These are phyloP conservation scores for Cyathus olla DNA, from an alignment of 1,284 basidiomycete genomes.

Conservation along the genomic window DNA sequence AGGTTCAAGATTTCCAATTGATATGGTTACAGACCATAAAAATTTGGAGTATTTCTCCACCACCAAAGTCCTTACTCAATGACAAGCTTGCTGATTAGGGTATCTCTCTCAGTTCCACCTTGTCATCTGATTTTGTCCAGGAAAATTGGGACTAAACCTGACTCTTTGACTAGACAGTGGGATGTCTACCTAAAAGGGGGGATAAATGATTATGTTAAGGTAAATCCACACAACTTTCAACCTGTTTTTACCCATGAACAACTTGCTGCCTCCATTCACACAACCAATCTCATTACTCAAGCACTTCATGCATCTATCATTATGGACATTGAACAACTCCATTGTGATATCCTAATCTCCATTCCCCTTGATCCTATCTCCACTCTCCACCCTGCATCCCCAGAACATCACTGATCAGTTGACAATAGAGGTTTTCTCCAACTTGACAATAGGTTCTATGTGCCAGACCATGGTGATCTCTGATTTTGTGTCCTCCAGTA, in stretches of 20 bases:
- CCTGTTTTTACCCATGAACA: constrained; percentile 4
- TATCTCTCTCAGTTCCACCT: no score
- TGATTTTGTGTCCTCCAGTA: neutral
- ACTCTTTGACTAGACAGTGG: no score
- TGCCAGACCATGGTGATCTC: constrained; percentile 1
- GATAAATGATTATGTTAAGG: neutral
- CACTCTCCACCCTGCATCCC: neutral
- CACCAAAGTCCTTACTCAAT: neutral
- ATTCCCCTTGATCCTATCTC: neutral
- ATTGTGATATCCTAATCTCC: neutral
- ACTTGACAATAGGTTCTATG: constrained; percentile 2
- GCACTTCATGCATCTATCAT: neutral
- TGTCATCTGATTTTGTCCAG: neutral
- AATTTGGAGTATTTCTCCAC: neutral
- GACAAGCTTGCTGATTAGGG: neutral
- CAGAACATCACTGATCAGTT: neutral
- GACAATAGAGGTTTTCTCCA: neutral
- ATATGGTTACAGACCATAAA: neutral
- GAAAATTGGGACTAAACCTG: no score
- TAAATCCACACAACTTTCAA: constrained; percentile 1
- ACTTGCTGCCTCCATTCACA: neutral
- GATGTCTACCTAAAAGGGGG: no score
- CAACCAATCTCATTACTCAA: neutral
- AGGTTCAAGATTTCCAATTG: neutral
- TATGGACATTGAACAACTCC: constrained; percentile 1